Conservation (phyloP, 2,329 filamentous ascomycete species). For the Dothideomycetidae sp. region DNA sequence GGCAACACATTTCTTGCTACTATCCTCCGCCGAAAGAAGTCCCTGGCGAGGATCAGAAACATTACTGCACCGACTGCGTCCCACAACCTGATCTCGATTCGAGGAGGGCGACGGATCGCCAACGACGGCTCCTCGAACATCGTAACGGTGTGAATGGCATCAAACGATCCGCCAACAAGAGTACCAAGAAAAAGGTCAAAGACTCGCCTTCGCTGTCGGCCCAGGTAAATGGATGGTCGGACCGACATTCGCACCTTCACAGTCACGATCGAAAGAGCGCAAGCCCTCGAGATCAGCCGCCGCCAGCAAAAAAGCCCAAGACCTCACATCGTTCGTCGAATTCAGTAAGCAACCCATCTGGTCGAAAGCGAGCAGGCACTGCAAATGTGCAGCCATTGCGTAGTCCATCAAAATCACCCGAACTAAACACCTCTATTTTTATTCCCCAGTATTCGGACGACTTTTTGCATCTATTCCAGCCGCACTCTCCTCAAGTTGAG, state of each 20-base stretch:
- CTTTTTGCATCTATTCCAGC: slow-evolving; percentile 50
- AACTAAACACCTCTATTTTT: slow-evolving; percentile 32
- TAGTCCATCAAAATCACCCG: slow-evolving; percentile 64
- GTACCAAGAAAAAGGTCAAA: slow-evolving; percentile 77
- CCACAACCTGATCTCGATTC: slow-evolving; percentile 56
- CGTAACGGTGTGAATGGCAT: slow-evolving; percentile 40
- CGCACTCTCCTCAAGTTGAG: slow-evolving; percentile 27
- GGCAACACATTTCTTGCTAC: slow-evolving; percentile 97
- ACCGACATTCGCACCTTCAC: slow-evolving; percentile 36
- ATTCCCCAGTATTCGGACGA: slow-evolving; percentile 32
- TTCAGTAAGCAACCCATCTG: slow-evolving; percentile 56
- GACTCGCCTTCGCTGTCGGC: slow-evolving; percentile 42
- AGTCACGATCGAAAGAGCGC: slow-evolving; percentile 32
- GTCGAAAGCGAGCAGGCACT: slow-evolving; percentile 47
- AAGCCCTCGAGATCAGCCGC: slow-evolving; percentile 39
- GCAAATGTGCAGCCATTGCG: slow-evolving; percentile 42
- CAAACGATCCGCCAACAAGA: slow-evolving; percentile 63
- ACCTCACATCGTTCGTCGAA: slow-evolving; percentile 65
- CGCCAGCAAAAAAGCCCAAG: slow-evolving; percentile 65
- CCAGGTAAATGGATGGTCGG: slow-evolving; percentile 51
- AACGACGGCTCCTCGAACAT: slow-evolving; percentile 22
- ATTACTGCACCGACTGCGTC: slow-evolving; percentile 74
- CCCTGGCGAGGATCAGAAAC: slow-evolving; percentile 47
- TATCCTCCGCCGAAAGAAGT: slow-evolving; percentile 58
- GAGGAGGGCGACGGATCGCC: slow-evolving; percentile 28